Evolutionary conservation across 768 basidiomycete genomes (phyloP), one percentile per base, ranked within the genome.

Genomic region (Cystobasidium tubakii): DNA sequence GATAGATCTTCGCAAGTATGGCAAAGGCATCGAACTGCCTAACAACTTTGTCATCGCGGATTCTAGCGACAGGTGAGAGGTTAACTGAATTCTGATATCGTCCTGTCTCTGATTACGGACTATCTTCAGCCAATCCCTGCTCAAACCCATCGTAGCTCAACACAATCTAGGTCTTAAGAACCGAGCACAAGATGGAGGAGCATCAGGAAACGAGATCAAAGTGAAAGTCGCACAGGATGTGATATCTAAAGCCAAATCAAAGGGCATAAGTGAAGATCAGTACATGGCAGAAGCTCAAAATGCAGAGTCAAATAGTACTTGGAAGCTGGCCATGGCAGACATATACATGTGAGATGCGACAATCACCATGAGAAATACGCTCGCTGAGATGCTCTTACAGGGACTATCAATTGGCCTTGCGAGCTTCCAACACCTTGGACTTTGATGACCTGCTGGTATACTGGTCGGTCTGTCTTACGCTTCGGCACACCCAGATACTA

Each of bases 41-140:
- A 84, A 83, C 31, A 92, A 91, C 80, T 95, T 93, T 76, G 88
- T 89, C 1, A 87, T 93, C 27, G 89, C 89, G 73, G 91, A 92
- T 80, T 84, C 88, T 0, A 88, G 90, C 29, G 76, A 78, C 43
- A 75, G 64, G 73, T 75, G 1, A 39, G 39, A 39, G 23, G 73
- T n/a, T 33, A n/a, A 66, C 12, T 57, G n/a, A n/a, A n/a, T n/a
- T n/a, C n/a, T n/a, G n/a, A n/a, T n/a, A n/a, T n/a, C n/a, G 62
- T 44, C 34, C 6, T 21, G 33, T 7, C 17, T n/a, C n/a, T n/a
- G n/a, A n/a, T n/a, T n/a, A n/a, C n/a, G n/a, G n/a, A n/a, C n/a
- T n/a, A n/a, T n/a, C n/a, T n/a, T 43, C 33, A 79, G 62, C 67
- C 73, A 29, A 53, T 74, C 44, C 19, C 75, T 29, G 19, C 19